Percentiles rank a stretch among this genome's conserved stretches.
phyloP scores from a whole-genome alignment of 768 basidiomycete species.

The Naganishia randhawae region DNA sequence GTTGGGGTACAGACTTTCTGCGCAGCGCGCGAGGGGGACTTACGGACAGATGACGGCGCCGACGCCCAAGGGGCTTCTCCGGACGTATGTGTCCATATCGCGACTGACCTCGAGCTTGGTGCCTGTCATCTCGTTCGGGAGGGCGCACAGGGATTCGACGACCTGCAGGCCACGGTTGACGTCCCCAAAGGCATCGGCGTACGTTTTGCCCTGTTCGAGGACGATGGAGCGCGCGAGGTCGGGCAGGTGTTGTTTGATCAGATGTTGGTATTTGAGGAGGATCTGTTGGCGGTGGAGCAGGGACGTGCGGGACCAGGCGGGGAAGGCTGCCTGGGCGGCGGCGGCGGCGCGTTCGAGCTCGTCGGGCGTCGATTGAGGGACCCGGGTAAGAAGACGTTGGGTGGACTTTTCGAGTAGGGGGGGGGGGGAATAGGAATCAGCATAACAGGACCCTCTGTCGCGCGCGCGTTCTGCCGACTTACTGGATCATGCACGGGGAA shows the following conservation, averaged over 20 bases:
- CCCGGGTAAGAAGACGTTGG: constrained; percentile 79
- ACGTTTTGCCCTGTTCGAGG: constrained; percentile 91
- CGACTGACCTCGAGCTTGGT: constrained; percentile 89
- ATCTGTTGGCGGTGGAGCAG: constrained; percentile 82
- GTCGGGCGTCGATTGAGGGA: constrained; percentile 75
- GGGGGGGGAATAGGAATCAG: no score
- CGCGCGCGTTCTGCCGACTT: constrained; percentile 42
- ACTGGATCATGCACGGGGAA: constrained; percentile 87
- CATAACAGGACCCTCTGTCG: not conserved
- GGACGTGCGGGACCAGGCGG: constrained; percentile 81
- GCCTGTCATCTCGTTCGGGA: constrained; percentile 79
- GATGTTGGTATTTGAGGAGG: constrained; percentile 82
- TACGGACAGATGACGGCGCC: constrained; percentile 66
- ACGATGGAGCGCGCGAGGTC: constrained; percentile 84
- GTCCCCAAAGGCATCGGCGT: constrained; percentile 91
- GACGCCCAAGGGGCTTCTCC: constrained; percentile 80
- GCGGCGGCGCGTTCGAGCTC: constrained; percentile 82
- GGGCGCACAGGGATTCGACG: constrained; percentile 61
- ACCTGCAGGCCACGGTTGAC: constrained; percentile 82
- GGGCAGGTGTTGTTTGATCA: constrained; percentile 79
- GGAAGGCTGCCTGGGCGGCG: constrained; percentile 78
- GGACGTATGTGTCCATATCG: constrained; percentile 87
- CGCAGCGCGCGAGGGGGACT: no score
- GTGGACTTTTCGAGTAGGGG: constrained; percentile 62
- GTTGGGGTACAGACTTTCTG: constrained; percentile 21